Evolutionary conservation across 2,329 filamentous ascomycete species (phyloP), one percentile per base, ranked within the genome.

Genomic region (Fusarium torreyae): DNA sequence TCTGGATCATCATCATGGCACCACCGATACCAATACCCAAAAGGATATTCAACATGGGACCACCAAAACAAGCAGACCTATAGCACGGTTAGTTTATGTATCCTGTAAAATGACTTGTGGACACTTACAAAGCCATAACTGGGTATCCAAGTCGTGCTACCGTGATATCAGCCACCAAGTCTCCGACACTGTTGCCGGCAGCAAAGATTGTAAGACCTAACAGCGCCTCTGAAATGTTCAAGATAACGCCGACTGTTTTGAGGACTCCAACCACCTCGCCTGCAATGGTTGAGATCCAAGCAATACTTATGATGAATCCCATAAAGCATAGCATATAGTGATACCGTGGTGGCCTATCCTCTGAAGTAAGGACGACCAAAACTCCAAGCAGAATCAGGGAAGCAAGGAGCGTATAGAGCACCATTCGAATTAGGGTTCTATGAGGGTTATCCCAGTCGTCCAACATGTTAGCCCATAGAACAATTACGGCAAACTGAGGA

Each of bases 31-130:
- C 96, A 53, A 99, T 94, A 1, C 96, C 96, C 6, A 99, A 87
- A 0, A 99, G 83, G 67, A 99, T 99, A 74, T 99, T 99, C 40
- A 99, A 87, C 94, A 99, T 95, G 0, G 96, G 96, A 0, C 96
- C 97, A n/a, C 96, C 96, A 77, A 99, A 98, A 77, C 96, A 99
- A 6, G 96, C 96, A 34, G 93, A 94, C 40, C 87, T 89, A 62
- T n/a, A 26, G 34, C 18, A 15, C 24, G 8, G 50, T 72, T 28
- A 73, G 70, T 31, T 28, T 15, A 11, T 26, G n/a, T 10, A 39
- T 18, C 14, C 15, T 28, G 14, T 31, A 52, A 3, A 11, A 34
- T 31, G n/a, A n/a, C 18, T 7, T 6, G 9, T 10, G 45, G 28
- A 15, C 36, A 86, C 86, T 81, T 79, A 88, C 85, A 91, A 75